A percentile compares a stretch with the other conserved stretches of the same genome.
Evolutionary conservation across 2,329 filamentous ascomycete species (phyloP).

Genomic region (Verticillium albo-atrum): DNA sequence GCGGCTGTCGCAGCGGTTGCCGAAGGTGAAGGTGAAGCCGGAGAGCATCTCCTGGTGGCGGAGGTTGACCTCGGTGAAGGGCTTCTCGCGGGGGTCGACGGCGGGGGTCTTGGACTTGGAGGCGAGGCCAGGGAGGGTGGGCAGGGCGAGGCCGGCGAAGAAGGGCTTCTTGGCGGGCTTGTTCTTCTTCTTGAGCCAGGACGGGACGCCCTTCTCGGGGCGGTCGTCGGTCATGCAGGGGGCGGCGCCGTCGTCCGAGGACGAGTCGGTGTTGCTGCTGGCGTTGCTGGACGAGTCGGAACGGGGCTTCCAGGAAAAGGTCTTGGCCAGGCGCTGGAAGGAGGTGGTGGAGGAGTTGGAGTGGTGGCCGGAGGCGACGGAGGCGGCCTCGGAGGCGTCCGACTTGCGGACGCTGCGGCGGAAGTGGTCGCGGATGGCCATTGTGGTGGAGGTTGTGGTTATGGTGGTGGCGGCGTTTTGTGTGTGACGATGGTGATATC

Average conservation of each 20-base stretch:
- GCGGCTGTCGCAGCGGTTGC: conserved; percentile 14
- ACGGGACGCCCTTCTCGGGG: conserved; percentile 2
- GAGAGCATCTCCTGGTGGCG: conserved; percentile 42
- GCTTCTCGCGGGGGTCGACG: conserved; percentile 38
- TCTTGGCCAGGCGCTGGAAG: conserved; percentile 11
- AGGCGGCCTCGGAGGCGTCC: conserved; percentile 23
- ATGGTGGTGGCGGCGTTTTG: background rate
- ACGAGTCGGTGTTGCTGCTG: conserved; percentile 18
- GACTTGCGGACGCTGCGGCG: conserved; percentile 32
- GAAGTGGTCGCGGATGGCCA: conserved; percentile 38
- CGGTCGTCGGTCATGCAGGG: background rate
- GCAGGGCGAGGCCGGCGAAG: conserved; percentile 6
- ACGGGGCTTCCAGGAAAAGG: conserved; percentile 8
- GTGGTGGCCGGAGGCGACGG: conserved; percentile 16
- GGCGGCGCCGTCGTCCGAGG: background rate
- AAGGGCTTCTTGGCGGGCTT: conserved; percentile 19
- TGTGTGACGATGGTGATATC: too few relatives aligned
- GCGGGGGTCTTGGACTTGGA: conserved; percentile 15
- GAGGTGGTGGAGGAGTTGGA: conserved; percentile 16
- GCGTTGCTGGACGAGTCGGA: conserved; percentile 18
- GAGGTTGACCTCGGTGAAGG: conserved; percentile 39
- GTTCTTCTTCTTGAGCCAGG: conserved; percentile 11
- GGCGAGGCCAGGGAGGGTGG: background rate
- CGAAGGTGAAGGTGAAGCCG: conserved; percentile 42
- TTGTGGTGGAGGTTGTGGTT: conserved; percentile 14